Evolutionary conservation across 495 filamentous ascomycete genomes (phyloP).

Genomic region (Gamarada debralockiae): DNA sequence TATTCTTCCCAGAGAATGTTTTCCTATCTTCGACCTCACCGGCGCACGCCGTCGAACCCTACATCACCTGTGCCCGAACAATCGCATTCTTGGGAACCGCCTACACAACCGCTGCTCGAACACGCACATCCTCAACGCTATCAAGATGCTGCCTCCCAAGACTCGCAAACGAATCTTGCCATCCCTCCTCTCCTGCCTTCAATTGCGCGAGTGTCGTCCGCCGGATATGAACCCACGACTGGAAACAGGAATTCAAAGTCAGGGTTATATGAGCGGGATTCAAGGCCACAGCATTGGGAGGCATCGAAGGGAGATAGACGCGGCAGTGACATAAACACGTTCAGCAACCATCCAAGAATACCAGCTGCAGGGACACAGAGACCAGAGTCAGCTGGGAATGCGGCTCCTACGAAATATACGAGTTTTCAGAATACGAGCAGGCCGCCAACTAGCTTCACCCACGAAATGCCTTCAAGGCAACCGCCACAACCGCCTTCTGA

Average conservation of each 20-base stretch:
- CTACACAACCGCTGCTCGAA: slow-evolving; percentile 24
- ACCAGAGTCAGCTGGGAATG: slow-evolving; percentile 21
- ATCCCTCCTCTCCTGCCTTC: slow-evolving; percentile 41
- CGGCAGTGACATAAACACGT: slow-evolving; percentile 10
- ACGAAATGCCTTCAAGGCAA: slow-evolving; percentile 16
- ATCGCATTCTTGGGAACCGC: slow-evolving; percentile 37
- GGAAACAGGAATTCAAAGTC: slow-evolving; percentile 7
- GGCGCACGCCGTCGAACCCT: slow-evolving; percentile 48
- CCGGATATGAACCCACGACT: slow-evolving; percentile 20
- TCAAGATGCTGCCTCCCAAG: slow-evolving; percentile 9
- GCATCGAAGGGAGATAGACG: slow-evolving; percentile 7
- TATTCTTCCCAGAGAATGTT: slow-evolving; percentile 33
- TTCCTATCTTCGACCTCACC: slow-evolving; percentile 50
- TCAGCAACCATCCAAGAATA: slow-evolving; percentile 16
- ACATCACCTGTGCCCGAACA: slow-evolving; percentile 38
- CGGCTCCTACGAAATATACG: slow-evolving; percentile 20
- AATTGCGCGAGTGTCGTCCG: slow-evolving; percentile 40
- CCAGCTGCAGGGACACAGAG: slow-evolving; percentile 12
- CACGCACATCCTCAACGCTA: slow-evolving; percentile 22
- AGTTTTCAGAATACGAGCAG: slow-evolving; percentile 26
- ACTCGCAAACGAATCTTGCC: slow-evolving; percentile 1
- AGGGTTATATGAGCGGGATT: slow-evolving; percentile 9
- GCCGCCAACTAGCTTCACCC: slow-evolving; percentile 27
- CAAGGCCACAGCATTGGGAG: slow-evolving; percentile 14
- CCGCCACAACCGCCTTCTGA: slow-evolving; percentile 17